Base-by-base conservation (phyloP, 768 basidiomycete species). In the Podaxis pistillaris region DNA sequence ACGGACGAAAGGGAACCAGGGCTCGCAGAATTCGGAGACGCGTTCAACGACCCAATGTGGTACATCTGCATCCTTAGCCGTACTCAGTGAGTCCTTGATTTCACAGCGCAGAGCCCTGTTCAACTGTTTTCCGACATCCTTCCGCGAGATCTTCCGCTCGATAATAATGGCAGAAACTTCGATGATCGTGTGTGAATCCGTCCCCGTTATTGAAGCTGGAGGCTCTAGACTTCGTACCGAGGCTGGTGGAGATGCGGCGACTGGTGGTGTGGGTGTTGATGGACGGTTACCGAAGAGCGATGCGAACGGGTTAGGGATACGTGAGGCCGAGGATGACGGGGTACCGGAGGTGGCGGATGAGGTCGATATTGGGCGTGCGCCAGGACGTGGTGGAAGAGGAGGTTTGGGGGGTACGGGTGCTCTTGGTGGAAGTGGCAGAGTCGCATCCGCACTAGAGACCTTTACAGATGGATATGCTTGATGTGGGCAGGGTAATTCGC, bases 301-400 rank as follows among this genome's bases (percentile, higher is more conserved):
- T 0, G 91, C 88, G 67, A 95, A 94, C 0, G 92, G 88, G 67
- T 89, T 90, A 28, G 82, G 73, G 11, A 93, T 79, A 0, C 90
- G 80, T 0, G 85, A 79, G 0, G 78, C 53, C 22, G 61, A 55
- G 22, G 60, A 46, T 8, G 52, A 19, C 6, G 26, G n/a, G 4
- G 36, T 13, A 2, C 53, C 8, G 17, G 53, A 12, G 17, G 70
- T 53, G 17, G 70, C 47, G 49, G 65, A 58, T 40, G 63, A 60
- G 15, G 52, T 46, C 5, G 17, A 19, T 26, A 24, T 5, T 22
- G 49, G 4, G 12, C 44, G 44, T 17, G 44, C 44, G 9, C 49
- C 22, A 26, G 54, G 37, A 40, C 38, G 54, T n/a, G 53, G 53
- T 17, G 54, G 37, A 37, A 40, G 19, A 6, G 36, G 58, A 2